Conservation (phyloP, 192 early-diverging fungal species). For the Coemansia sp. region DNA sequence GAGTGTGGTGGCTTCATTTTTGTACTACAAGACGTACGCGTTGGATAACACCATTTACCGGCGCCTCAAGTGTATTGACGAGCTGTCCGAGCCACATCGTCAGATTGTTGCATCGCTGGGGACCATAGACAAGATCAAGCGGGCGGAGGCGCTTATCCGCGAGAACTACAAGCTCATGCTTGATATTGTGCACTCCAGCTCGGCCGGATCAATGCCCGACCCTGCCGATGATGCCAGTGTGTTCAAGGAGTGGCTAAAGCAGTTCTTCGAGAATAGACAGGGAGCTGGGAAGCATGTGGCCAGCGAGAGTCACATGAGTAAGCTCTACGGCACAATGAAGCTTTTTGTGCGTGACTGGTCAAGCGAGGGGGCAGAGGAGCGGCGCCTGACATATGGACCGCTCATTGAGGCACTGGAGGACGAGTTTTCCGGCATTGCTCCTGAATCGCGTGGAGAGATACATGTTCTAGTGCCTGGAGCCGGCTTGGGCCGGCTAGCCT, state of each 20-base stretch:
- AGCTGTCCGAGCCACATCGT: conserved; percentile 64
- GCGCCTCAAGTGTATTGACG: conserved; percentile 59
- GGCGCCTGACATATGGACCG: conserved; percentile 76
- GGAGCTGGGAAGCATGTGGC: conserved; percentile 40
- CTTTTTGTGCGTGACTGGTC: conserved; percentile 98
- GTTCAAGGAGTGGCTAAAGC: conserved; percentile 29
- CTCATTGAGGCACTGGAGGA: conserved; percentile 70
- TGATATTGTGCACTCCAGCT: conserved; percentile 27
- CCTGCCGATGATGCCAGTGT: neutral
- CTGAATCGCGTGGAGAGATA: conserved; percentile 56
- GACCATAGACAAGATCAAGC: conserved; percentile 63
- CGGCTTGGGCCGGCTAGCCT: conserved; percentile 90
- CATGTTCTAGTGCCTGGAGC: conserved; percentile 91
- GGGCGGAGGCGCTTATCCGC: conserved; percentile 59
- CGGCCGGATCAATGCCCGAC: conserved; percentile 25
- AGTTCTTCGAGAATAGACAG: conserved; percentile 19
- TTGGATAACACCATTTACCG: conserved; percentile 62
- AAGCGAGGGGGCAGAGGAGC: conserved; percentile 74
- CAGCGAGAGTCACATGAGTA: conserved; percentile 81
- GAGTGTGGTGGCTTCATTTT: conserved; percentile 53
- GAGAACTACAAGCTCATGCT: conserved; percentile 58
- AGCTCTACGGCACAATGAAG: conserved; percentile 81
- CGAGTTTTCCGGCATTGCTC: conserved; percentile 45
- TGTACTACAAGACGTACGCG: conserved; percentile 61
- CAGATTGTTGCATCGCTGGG: conserved; percentile 49